Evolutionary conservation across 495 filamentous ascomycete species (phyloP).

Genomic region (Apodospora peruviana): DNA sequence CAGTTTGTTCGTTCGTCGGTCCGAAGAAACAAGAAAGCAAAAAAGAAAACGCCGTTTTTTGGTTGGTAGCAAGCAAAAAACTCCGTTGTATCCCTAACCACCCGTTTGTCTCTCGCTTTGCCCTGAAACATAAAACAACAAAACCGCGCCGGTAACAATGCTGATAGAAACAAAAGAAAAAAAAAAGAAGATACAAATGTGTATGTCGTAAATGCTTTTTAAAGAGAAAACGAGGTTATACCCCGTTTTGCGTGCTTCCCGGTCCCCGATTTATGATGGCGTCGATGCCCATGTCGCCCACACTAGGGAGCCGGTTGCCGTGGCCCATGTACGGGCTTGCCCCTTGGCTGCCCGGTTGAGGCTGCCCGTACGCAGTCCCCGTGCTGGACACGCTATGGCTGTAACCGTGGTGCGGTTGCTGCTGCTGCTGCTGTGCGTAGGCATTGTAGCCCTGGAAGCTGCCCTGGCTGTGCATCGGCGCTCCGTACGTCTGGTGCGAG

Average conservation of each 20-base stretch:
- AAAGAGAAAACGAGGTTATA: constrained; percentile 2
- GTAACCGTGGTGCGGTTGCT: constrained; percentile 24
- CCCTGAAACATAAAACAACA: background rate
- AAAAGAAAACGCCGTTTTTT: background rate
- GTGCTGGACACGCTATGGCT: constrained; percentile 37
- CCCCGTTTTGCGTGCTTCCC: constrained; percentile 6
- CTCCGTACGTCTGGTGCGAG: constrained; percentile 18
- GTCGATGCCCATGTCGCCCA: constrained; percentile 51
- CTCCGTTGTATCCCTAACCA: background rate
- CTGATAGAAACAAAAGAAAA: background rate
- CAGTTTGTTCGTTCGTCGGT: no score
- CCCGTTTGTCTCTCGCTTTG: background rate
- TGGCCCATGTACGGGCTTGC: constrained; percentile 42
- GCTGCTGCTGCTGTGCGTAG: constrained; percentile 16
- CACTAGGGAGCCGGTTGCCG: constrained; percentile 42
- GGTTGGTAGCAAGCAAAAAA: background rate
- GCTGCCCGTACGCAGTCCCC: constrained; percentile 20
- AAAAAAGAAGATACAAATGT: background rate
- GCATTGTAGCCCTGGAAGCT: constrained; percentile 9
- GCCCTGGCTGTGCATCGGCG: constrained; percentile 19
- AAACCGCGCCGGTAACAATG: background rate
- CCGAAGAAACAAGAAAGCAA: background rate
- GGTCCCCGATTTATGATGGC: constrained; percentile 46
- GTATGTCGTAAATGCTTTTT: background rate
- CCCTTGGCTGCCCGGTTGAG: constrained; percentile 26